These are phyloP conservation scores for Tricholoma hemisulphureum DNA, from an alignment of 768 basidiomycete genomes.

Conservation along the genomic window DNA sequence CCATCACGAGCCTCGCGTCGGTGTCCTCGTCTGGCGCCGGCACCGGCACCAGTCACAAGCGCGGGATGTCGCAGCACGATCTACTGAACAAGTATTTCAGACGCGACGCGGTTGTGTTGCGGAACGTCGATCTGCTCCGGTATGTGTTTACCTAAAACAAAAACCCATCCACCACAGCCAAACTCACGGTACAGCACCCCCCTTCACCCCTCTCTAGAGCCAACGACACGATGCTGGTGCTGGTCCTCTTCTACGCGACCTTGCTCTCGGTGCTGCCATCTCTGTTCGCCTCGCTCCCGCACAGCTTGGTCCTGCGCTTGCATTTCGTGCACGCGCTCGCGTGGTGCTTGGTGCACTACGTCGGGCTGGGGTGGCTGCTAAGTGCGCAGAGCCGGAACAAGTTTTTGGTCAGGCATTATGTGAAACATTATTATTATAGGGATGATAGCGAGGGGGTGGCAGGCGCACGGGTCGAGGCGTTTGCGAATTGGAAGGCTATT, in stretches of 20 bases:
- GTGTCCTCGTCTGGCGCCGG: slow-evolving; percentile 24
- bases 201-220: slow-evolving; percentile 48
- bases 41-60: slow-evolving; percentile 20
- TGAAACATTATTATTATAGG: slow-evolving; percentile 89
- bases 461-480: slow-evolving; percentile 89
- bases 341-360: slow-evolving; percentile 87
- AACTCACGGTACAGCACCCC: too few species aligned
- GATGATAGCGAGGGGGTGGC: slow-evolving; percentile 60
- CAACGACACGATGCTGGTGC: slow-evolving; percentile 76
- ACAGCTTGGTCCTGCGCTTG: slow-evolving; percentile 49
- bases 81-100: slow-evolving; percentile 87
- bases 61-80: slow-evolving; percentile 75
- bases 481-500: slow-evolving; percentile 89
- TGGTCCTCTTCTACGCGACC: slow-evolving; percentile 70
- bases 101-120: slow-evolving; percentile 77
- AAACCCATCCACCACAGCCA: too few species aligned
- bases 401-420: slow-evolving; percentile 89
- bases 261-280: slow-evolving; percentile 57
- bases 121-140: slow-evolving; percentile 85
- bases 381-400: slow-evolving; percentile 83
- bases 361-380: slow-evolving; percentile 82
- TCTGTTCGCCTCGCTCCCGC: slow-evolving; percentile 55
- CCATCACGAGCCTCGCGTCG: slow-evolving; percentile 30
- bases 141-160: slow-evolving; percentile 40
- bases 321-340: slow-evolving; percentile 80